Evolutionary conservation across 129 eudicot genomes (phyloP).

Genomic region (Chrysanthemum makinoi): DNA sequence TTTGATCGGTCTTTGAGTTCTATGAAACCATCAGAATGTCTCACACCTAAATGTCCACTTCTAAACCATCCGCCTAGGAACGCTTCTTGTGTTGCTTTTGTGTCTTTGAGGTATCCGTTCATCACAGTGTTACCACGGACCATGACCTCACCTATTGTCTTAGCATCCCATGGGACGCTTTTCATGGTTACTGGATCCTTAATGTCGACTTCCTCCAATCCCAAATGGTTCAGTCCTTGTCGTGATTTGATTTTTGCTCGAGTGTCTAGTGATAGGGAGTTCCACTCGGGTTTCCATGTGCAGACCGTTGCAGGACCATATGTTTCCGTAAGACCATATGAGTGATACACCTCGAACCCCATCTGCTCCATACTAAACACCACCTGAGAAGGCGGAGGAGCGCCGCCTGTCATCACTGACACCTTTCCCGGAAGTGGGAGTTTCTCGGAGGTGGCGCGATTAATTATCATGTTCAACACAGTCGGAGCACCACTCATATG

Average conservation of each 20-base stretch:
- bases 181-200: constrained; percentile 40
- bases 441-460: no score
- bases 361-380: constrained; percentile 32
- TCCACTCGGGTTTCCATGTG: constrained; percentile 48
- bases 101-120: constrained; percentile 40
- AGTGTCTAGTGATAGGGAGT: constrained; percentile 23
- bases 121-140: constrained; percentile 40
- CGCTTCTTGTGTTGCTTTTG: constrained; percentile 35
- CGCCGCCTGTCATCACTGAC: constrained; percentile 32
- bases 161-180: constrained; percentile 38
- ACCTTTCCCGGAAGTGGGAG: no score
- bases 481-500: no score
- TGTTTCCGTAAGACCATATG: constrained; percentile 47
- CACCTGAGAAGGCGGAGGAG: constrained; percentile 51
- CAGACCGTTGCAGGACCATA: constrained; percentile 34
- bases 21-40: constrained; percentile 43
- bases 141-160: constrained; percentile 42
- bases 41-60: constrained; percentile 47
- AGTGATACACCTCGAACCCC: constrained; percentile 40
- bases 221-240: constrained; percentile 38
- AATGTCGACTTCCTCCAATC: constrained; percentile 38
- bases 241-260: constrained; percentile 35
- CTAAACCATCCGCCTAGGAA: constrained; percentile 40
- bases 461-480: no score
- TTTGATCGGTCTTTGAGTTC: constrained; percentile 47